Conservation (phyloP, 768 basidiomycete genomes). For the Tulasnella sp. region DNA sequence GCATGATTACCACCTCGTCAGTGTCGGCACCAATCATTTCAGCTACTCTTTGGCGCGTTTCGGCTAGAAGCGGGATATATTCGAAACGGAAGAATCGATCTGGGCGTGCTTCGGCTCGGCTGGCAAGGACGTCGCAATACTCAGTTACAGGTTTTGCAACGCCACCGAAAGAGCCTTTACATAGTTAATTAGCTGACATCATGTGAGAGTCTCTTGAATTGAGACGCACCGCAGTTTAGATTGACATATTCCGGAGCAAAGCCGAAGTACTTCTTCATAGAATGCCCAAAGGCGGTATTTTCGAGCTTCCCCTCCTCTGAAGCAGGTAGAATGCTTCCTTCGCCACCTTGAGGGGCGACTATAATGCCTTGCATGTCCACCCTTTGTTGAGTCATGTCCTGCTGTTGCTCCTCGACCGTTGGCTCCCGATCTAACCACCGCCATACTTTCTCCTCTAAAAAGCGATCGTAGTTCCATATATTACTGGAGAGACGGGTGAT, state of each 20-base stretch:
- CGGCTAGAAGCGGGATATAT: conserved; percentile 35
- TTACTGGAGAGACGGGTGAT: conserved; percentile 49
- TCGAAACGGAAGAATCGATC: conserved; percentile 39
- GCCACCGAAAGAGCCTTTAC: conserved; percentile 39
- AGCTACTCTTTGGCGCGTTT: conserved; percentile 36
- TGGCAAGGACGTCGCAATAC: conserved; percentile 35
- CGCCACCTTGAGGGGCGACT: conserved; percentile 10
- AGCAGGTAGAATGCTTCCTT: conserved; percentile 14
- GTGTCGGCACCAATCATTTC: conserved; percentile 37
- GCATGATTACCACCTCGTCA: conserved; percentile 44
- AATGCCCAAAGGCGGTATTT: conserved; percentile 37
- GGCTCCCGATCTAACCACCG: conserved; percentile 55
- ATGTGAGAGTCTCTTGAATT: background rate
- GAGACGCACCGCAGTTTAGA: conserved; percentile 39
- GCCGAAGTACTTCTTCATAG: conserved; percentile 39
- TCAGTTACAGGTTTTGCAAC: conserved; percentile 38
- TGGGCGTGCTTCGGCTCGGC: conserved; percentile 38
- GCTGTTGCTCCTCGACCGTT: conserved; percentile 43
- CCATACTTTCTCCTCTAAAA: conserved; percentile 69
- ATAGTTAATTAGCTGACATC: background rate
- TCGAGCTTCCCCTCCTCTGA: background rate
- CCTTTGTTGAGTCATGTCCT: conserved; percentile 50
- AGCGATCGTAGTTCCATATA: conserved; percentile 81
- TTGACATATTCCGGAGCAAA: conserved; percentile 40
- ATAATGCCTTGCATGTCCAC: conserved; percentile 42